A percentile compares a stretch with the other conserved stretches of the same genome.
These are phyloP conservation scores for Arabidopsis suecica DNA, from an alignment of 345 rosid genomes.

Conservation along the genomic window DNA sequence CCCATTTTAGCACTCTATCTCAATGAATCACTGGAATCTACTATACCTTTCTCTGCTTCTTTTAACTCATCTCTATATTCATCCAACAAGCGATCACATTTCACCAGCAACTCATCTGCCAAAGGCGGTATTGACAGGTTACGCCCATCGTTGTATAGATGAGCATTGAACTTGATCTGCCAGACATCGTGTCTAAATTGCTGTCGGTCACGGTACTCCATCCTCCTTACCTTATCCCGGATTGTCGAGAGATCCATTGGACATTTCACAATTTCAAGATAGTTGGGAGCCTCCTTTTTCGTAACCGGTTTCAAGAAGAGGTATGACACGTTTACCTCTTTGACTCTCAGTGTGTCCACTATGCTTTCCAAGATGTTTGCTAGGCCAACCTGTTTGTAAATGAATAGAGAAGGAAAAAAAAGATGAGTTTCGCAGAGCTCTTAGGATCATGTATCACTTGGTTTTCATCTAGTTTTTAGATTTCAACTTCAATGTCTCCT, in stretches of 20 bases:
- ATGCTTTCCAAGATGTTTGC: conserved; percentile 78
- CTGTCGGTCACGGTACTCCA: conserved; percentile 72
- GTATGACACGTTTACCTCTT: conserved; percentile 66
- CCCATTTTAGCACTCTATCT: too few relatives aligned
- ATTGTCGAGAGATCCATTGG: conserved; percentile 96
- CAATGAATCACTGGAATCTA: conserved; percentile 24
- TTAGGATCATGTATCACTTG: conserved; percentile 1
- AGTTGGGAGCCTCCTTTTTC: conserved; percentile 94
- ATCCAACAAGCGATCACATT: conserved; percentile 75
- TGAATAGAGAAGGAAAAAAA: not conserved
- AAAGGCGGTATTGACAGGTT: conserved; percentile 91
- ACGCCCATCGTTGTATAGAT: conserved; percentile 73
- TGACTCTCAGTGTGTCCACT: conserved; percentile 67
- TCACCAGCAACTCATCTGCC: conserved; percentile 91
- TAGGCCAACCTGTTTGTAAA: conserved; percentile 73
- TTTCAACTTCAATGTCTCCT: not conserved
- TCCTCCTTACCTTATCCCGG: conserved; percentile 78
- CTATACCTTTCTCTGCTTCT: conserved; percentile 78
- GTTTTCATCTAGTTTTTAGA: not conserved
- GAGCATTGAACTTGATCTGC: conserved; percentile 83
- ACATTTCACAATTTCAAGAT: conserved; percentile 54
- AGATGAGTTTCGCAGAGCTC: not conserved
- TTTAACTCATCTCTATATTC: conserved; percentile 49
- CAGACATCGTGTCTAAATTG: conserved; percentile 87
- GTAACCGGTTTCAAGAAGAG: conserved; percentile 90